Base-by-base conservation (phyloP, 169 alveolate species). In the Cryptosporidium tyzzeri region DNA sequence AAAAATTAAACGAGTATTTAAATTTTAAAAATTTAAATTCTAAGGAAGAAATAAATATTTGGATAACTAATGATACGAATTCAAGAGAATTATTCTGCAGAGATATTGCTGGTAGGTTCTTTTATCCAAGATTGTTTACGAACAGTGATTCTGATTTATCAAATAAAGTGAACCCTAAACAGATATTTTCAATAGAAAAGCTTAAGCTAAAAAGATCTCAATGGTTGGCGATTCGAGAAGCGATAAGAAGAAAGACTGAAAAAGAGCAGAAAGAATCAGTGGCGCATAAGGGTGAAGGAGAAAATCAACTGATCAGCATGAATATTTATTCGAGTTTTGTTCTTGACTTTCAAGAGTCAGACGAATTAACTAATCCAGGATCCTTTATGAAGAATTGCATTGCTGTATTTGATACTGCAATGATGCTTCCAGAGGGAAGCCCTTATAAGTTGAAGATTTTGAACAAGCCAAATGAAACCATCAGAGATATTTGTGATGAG, bases 361-460 rank as follows among this genome's bases (percentile, higher is more conserved):
- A 80, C 29, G 89, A 80, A 18, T 33, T 33, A 10, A 65, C 16
- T 45, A 55, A 62, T n/a, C 74, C 89, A 23, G 89, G 89, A 61
- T 26, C 75, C 6, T 80, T 80, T 23, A 39, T 80, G 26, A 80
- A 65, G 26, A 80, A 80, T 44, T 80, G 89, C 68, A 62, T 59
- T n/a, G 89, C 89, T 62, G 89, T 69, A 4, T 65, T 80, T 37
- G 89, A 80, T 33, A 61, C 89, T 21, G 89, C 89, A 4, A 55
- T 35, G 55, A 1, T 65, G 29, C n/a, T 67, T 29, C 89, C 89
- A 21, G 62, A 61, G n/a, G 89, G 75, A 26, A 80, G 89, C 45
- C 89, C 89, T 18, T 80, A 80, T 26, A 62, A 10, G 21, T 31
- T 65, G 37, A 80, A 80, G 14, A 45, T 58, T 33, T 14, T 44